These are phyloP conservation scores for Phytopythium vexans DNA, from an alignment of 352 stramenopile genomes.

Conservation along the genomic window DNA sequence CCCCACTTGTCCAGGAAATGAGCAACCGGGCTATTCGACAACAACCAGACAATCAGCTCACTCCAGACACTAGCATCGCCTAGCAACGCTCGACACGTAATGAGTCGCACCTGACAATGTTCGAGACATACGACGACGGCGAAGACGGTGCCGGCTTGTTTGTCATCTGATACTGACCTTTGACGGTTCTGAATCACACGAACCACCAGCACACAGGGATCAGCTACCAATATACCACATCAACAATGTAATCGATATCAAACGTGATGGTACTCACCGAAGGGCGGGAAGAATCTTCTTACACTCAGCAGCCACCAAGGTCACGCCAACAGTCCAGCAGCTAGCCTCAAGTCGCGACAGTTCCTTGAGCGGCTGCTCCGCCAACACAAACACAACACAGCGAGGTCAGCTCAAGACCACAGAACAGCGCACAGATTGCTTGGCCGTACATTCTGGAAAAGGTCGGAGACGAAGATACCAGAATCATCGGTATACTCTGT, in stretches of 20 bases:
- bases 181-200: constrained; percentile 55
- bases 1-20: constrained; percentile 78
- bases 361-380: constrained; percentile 27
- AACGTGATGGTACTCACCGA: constrained; percentile 28
- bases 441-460: constrained; percentile 35
- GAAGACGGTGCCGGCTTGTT: constrained; percentile 77
- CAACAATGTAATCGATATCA: neutral
- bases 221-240: constrained; percentile 4
- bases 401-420: neutral
- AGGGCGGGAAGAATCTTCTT: constrained; percentile 86
- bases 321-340: constrained; percentile 65
- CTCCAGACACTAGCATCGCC: neutral
- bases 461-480: constrained; percentile 39
- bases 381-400: neutral
- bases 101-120: constrained; percentile 53
- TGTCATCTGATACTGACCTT: constrained; percentile 89
- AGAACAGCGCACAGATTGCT: neutral
- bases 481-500: constrained; percentile 41
- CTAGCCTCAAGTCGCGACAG: constrained; percentile 41
- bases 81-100: neutral
- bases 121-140: constrained; percentile 71
- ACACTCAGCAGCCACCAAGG: constrained; percentile 69
- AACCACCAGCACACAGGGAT: no score
- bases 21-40: constrained; percentile 44
- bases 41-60: constrained; percentile 8